Conservation (phyloP, 1,284 basidiomycete species). For the Moesziomyces aphidis region DNA sequence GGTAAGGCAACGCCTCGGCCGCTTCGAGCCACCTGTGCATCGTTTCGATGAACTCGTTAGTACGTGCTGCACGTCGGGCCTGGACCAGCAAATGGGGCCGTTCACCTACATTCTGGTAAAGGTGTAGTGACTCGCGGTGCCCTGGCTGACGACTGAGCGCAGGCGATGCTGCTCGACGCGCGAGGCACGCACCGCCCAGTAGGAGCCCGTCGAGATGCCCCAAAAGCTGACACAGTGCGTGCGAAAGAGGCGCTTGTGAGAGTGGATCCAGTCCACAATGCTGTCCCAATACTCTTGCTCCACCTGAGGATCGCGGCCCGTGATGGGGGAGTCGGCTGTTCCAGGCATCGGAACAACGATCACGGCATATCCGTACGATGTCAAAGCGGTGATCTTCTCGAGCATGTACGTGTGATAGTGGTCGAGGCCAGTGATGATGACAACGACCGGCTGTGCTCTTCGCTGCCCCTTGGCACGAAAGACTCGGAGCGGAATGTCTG, state of each 20-base stretch:
- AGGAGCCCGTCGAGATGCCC: constrained; percentile 44
- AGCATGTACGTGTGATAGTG: constrained; percentile 42
- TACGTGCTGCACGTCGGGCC: too few relatives aligned
- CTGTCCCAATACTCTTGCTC: constrained; percentile 26
- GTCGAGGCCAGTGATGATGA: constrained; percentile 46
- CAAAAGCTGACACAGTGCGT: constrained; percentile 31
- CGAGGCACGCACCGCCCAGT: constrained; percentile 38
- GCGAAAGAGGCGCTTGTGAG: constrained; percentile 12
- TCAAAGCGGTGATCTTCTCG: constrained; percentile 14
- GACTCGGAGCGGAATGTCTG: constrained; percentile 24
- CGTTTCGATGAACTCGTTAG: background rate
- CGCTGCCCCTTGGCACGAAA: constrained; percentile 15
- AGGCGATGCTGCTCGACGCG: constrained; percentile 22
- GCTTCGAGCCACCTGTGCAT: constrained; percentile 39
- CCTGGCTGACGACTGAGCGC: constrained; percentile 31
- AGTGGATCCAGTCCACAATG: constrained; percentile 43
- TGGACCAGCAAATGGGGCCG: too few relatives aligned
- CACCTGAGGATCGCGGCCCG: constrained; percentile 15
- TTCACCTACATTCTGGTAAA: constrained; percentile 33
- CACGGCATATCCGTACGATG: constrained; percentile 14
- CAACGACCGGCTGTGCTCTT: constrained; percentile 23
- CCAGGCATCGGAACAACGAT: constrained; percentile 38
- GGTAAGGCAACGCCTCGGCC: constrained; percentile 37
- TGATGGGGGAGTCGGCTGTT: constrained; percentile 45
- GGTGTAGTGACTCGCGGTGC: constrained; percentile 43